Evolutionary conservation across 148 eudicot genomes (phyloP).

Genomic region (Vaccinium corymbosum): DNA sequence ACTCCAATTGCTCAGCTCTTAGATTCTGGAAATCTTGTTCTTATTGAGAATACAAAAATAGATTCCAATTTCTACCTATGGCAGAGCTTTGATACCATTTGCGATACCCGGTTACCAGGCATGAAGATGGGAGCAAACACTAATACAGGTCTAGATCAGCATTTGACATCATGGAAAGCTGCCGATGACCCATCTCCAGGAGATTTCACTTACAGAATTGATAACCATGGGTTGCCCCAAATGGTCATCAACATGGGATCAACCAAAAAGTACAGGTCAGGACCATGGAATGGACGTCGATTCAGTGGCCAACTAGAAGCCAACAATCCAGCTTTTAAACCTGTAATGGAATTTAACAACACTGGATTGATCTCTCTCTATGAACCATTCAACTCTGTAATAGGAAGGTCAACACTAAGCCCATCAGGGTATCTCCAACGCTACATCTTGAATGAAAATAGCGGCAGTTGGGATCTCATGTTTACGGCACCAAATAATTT

Average conservation of each 20-base stretch:
- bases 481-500: not conserved
- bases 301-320: slow-evolving; percentile 9
- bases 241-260: slow-evolving; percentile 14
- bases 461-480: slow-evolving; percentile 14
- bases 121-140: not conserved
- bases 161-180: slow-evolving; percentile 20
- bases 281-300: slow-evolving; percentile 27
- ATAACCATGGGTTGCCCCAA: slow-evolving; percentile 18
- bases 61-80: not conserved
- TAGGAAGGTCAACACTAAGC: slow-evolving; percentile 1
- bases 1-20: slow-evolving; percentile 15
- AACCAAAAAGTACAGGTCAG: slow-evolving; percentile 10
- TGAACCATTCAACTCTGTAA: not conserved
- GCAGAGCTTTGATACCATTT: slow-evolving; percentile 10
- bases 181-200: slow-evolving; percentile 21
- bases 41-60: not conserved
- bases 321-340: not conserved
- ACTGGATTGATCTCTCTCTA: not conserved
- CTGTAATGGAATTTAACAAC: not conserved
- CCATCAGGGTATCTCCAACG: not conserved
- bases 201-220: not conserved
- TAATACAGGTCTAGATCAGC: not conserved
- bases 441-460: not conserved
- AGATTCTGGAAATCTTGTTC: slow-evolving; percentile 25
- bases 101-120: not conserved